Evolutionary conservation across 805 yeast species (phyloP), one percentile per base, ranked within the genome.

Genomic region (Hemisphaericaspora nanyangensis): DNA sequence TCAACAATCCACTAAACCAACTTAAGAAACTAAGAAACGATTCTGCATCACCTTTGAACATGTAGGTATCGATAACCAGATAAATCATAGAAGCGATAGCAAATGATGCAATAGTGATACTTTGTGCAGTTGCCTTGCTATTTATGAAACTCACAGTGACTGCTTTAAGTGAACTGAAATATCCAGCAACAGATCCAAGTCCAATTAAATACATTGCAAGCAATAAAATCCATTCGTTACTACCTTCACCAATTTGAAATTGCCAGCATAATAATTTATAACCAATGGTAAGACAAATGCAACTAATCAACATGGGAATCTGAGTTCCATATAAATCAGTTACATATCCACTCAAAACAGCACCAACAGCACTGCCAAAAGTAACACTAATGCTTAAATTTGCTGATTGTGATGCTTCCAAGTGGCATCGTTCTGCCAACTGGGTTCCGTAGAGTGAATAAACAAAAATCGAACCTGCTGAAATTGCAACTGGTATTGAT

Each of bases 301-400:
- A 49, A 37, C 64, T 58, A 13, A 51, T 36, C 18, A 60, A 43
- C 51, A 61, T 56, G 12, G 68, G 67, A 8, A 59, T 30, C 40
- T 61, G 67, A 13, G 64, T 56, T 1, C 68, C 68, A 40, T 60
- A 58, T 17, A 43, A 41, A 40, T 62, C 68, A 4, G 68, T 59
- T 12, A 61, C 48, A n/a, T 54, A 39, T 2, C 68, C 68, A 7
- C 63, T 55, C 4, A 61, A 18, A 5, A 61, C 39, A 0, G 65
- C 63, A n/a, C 67, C 68, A 13, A 61, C 22, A 1, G 67, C 57
- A 1, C 61, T 49, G 4, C 68, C 68, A 3, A 59, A 26, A 3
- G 65, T 61, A 26, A 58, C 60, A 35, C 54, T 42, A 19, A 62
- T 58, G 39, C 54, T 61, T 44, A 62, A 52, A 42, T 59, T 56